Conservation (phyloP, 1,284 basidiomycete species). For the Tilletiaria anomala region DNA sequence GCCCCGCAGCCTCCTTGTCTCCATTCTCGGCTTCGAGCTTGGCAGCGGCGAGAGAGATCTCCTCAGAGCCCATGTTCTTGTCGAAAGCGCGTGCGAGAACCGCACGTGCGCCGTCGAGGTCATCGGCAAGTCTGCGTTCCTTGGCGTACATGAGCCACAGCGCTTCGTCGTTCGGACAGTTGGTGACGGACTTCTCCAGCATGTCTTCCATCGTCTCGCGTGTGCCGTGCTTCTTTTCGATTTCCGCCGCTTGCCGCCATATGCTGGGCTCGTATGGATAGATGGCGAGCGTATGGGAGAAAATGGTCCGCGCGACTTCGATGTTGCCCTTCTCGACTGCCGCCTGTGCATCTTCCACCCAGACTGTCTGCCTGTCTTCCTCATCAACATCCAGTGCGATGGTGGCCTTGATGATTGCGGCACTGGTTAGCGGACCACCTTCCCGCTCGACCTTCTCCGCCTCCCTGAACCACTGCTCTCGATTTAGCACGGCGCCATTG, state of each 20-base stretch:
- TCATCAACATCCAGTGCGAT: constrained; percentile 89
- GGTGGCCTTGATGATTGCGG: constrained; percentile 89
- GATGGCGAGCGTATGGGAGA: constrained; percentile 78
- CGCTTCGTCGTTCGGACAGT: constrained; percentile 84
- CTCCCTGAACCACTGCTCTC: constrained; percentile 92
- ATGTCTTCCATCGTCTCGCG: constrained; percentile 67
- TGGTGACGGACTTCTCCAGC: constrained; percentile 64
- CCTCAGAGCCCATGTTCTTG: constrained; percentile 88
- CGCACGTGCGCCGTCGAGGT: constrained; percentile 70
- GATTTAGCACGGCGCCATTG: constrained; percentile 71
- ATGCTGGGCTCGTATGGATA: constrained; percentile 68
- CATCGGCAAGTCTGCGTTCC: constrained; percentile 69
- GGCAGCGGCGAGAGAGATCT: constrained; percentile 91
- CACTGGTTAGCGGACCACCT: constrained; percentile 64
- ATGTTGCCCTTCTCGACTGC: constrained; percentile 61
- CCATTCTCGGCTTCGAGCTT: constrained; percentile 91
- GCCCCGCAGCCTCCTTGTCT: constrained; percentile 66
- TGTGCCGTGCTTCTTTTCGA: constrained; percentile 78
- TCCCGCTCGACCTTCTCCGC: constrained; percentile 82
- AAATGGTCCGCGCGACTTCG: constrained; percentile 68
- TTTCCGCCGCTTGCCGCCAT: constrained; percentile 77
- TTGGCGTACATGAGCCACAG: constrained; percentile 95
- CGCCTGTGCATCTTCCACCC: constrained; percentile 78
- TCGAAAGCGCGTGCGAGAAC: constrained; percentile 80
- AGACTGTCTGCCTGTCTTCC: constrained; percentile 74